Percentiles rank a stretch among this genome's conserved stretches.
These are phyloP conservation scores for Elongisporangium undulatum DNA, from an alignment of 352 stramenopile species.

Conservation along the genomic window DNA sequence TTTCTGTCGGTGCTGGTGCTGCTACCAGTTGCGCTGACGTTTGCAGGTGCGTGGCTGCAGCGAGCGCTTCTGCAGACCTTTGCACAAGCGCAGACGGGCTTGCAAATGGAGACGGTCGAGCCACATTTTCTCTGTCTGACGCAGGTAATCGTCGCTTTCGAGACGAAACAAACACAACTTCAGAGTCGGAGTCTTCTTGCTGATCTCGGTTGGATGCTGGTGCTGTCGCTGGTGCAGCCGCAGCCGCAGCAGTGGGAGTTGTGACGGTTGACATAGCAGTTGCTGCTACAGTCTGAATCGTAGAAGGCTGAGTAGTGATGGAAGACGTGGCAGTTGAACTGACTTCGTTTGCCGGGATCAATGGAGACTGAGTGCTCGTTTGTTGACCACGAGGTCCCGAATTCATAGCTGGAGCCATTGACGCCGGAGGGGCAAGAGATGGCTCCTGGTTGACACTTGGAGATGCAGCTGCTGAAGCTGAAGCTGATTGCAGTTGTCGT, in stretches of 20 bases:
- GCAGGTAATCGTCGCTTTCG: not conserved
- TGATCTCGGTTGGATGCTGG: not conserved
- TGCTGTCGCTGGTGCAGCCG: not conserved
- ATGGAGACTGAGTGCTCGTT: not conserved
- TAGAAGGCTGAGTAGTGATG: not conserved
- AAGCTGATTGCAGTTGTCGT: not conserved
- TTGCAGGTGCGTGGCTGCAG: not conserved
- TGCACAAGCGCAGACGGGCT: not conserved
- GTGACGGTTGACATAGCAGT: not conserved
- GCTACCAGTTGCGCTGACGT: not conserved
- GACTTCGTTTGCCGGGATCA: constrained; percentile 5
- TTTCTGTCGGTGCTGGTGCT: not conserved
- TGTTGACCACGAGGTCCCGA: not conserved
- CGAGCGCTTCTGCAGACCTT: not conserved
- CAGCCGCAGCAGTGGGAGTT: not conserved
- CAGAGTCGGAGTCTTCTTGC: not conserved
- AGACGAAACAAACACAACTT: not conserved
- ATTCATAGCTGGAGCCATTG: not conserved
- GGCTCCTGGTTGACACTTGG: not conserved
- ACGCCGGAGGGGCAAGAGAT: not conserved
- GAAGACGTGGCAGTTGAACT: not conserved
- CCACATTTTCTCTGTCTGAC: not conserved
- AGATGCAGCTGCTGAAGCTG: not conserved
- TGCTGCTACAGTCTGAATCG: not conserved
- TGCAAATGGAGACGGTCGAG: not conserved